Conservation (phyloP, 352 stramenopile genomes). For the Globisporangium alternatum region DNA sequence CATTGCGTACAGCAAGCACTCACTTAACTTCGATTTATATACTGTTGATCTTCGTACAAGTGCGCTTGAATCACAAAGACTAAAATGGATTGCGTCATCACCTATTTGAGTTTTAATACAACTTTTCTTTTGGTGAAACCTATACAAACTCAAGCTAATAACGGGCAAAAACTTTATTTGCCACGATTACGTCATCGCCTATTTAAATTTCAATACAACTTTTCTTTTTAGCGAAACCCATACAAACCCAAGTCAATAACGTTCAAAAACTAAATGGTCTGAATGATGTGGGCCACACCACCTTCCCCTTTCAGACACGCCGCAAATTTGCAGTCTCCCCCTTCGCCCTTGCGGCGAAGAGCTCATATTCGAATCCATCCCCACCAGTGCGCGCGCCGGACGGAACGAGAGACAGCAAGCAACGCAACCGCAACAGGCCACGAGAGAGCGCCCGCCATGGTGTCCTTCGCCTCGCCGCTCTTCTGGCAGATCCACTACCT, state of each 20-base stretch:
- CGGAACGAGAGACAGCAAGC: background rate
- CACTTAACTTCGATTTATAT: background rate
- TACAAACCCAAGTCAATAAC: no score
- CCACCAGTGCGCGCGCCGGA: background rate
- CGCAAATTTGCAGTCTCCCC: background rate
- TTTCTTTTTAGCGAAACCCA: no score
- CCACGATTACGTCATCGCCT: no score
- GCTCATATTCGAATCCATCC: background rate
- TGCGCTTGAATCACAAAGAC: background rate
- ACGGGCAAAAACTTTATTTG: no score
- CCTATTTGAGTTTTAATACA: no score
- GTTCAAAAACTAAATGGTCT: no score
- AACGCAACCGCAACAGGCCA: background rate
- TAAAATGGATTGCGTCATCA: no score
- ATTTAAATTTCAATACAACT: no score
- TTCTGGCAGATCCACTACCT: slow-evolving; percentile 95
- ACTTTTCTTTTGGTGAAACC: no score
- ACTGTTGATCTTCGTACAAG: background rate
- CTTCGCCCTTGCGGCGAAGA: background rate
- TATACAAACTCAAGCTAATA: no score
- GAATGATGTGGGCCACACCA: no score
- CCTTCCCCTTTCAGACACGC: no score
- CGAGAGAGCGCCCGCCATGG: slow-evolving; percentile 39
- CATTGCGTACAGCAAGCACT: background rate
- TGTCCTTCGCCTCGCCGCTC: slow-evolving; percentile 90